Evolutionary conservation across 208 protist genomes (phyloP).

Genomic region (Wallacemonas collosoma): DNA sequence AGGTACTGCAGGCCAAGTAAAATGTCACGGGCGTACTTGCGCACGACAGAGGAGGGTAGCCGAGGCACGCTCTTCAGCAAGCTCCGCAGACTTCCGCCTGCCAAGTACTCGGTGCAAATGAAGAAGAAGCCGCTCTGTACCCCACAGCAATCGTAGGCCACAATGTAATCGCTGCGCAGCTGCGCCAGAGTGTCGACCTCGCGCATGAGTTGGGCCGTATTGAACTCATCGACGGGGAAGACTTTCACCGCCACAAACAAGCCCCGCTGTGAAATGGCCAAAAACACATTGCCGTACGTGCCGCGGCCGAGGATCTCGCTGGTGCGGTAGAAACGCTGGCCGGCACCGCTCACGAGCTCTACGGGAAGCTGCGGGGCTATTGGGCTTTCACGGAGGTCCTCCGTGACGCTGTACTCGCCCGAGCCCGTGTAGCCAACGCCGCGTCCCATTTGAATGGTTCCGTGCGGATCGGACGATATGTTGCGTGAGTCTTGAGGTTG

Average conservation of each 20-base stretch:
- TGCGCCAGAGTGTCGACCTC: slow-evolving; percentile 74
- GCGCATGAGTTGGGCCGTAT: slow-evolving; percentile 37
- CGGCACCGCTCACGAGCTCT: slow-evolving; percentile 36
- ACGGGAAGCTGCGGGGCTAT: slow-evolving; percentile 19
- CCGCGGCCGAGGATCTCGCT: slow-evolving; percentile 51
- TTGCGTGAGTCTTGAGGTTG: not conserved
- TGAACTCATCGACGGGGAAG: slow-evolving; percentile 32
- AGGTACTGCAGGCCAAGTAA: slow-evolving; percentile 83
- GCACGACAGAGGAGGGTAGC: slow-evolving; percentile 48
- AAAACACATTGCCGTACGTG: slow-evolving; percentile 63
- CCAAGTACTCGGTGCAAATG: slow-evolving; percentile 86
- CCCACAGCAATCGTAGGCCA: slow-evolving; percentile 89
- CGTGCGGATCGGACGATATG: not conserved
- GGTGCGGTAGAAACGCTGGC: slow-evolving; percentile 53
- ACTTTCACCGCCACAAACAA: slow-evolving; percentile 77
- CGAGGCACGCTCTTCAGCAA: slow-evolving; percentile 46
- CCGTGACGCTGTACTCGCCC: slow-evolving; percentile 2
- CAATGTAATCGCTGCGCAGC: slow-evolving; percentile 94
- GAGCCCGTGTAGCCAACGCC: not conserved
- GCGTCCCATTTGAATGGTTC: not conserved
- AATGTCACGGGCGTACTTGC: slow-evolving; percentile 64
- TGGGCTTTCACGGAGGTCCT: not conserved
- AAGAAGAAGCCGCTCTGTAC: slow-evolving; percentile 59
- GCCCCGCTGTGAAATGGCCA: slow-evolving; percentile 67
- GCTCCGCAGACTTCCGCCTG: slow-evolving; percentile 72